phyloP scores from a whole-genome alignment of 2,329 filamentous ascomycete species.

The Myriosclerotinia duriaeana region DNA sequence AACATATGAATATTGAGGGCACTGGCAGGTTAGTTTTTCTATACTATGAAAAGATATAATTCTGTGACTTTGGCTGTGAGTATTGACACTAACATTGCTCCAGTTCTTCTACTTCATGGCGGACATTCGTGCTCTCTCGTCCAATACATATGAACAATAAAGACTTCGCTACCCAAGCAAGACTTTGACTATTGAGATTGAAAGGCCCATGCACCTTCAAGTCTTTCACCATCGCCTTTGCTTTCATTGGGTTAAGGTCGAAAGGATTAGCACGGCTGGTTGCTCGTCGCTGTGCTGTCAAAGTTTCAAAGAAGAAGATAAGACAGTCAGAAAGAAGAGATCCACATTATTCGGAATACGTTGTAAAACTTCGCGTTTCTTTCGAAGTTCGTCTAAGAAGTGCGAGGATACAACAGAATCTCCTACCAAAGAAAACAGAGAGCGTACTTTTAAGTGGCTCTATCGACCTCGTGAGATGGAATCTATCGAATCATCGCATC shows the following conservation, averaged over 20 bases:
- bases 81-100: not conserved
- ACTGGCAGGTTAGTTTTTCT: not conserved
- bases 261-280: not conserved
- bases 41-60: not conserved
- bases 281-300: not conserved
- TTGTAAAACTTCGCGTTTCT: not conserved
- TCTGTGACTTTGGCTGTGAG: not conserved
- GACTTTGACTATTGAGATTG: not conserved
- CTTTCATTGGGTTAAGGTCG: slow-evolving; percentile 8
- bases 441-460: not conserved
- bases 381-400: not conserved
- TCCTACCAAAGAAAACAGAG: no score
- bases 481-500: no score
- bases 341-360: not conserved
- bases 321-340: not conserved
- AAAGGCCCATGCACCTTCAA: slow-evolving; percentile 5
- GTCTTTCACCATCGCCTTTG: not conserved
- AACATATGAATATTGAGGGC: not conserved
- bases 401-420: no score
- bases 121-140: not conserved
- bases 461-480: not conserved
- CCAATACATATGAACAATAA: not conserved
- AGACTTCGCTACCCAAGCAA: not conserved
- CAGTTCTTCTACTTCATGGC: not conserved
- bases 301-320: not conserved